These are phyloP conservation scores for Omphalotus olearius DNA, from an alignment of 1,284 basidiomycete species.

Conservation along the genomic window DNA sequence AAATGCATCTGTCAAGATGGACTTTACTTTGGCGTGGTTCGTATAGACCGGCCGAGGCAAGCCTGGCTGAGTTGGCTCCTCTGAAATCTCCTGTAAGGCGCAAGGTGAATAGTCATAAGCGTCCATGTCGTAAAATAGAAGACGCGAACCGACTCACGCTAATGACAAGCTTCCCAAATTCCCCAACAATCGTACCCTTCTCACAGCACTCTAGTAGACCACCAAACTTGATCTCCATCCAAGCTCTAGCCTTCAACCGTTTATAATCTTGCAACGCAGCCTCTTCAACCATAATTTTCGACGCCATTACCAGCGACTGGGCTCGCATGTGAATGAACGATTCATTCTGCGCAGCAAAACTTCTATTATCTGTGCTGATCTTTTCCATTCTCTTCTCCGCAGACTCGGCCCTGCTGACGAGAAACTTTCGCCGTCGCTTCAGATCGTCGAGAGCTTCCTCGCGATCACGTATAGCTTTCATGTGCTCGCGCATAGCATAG, in stretches of 20 bases:
- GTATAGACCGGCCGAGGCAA: slow-evolving; percentile 71
- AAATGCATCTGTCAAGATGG: background rate
- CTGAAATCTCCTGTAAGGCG: slow-evolving; percentile 65
- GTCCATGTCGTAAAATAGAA: background rate
- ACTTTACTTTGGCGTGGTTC: background rate
- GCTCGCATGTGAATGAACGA: slow-evolving; percentile 68
- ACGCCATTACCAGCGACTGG: slow-evolving; percentile 77
- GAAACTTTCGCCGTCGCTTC: slow-evolving; percentile 63
- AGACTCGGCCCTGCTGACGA: slow-evolving; percentile 72
- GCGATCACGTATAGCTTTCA: slow-evolving; percentile 77
- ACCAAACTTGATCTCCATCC: slow-evolving; percentile 86
- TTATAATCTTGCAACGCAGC: slow-evolving; percentile 84
- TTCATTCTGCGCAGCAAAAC: slow-evolving; percentile 75
- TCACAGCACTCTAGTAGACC: slow-evolving; percentile 84
- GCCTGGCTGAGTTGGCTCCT: slow-evolving; percentile 79
- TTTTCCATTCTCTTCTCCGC: slow-evolving; percentile 88
- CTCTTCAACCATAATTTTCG: slow-evolving; percentile 83
- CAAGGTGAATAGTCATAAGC: background rate
- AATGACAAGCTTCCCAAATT: slow-evolving; percentile 76
- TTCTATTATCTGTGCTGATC: slow-evolving; percentile 91
- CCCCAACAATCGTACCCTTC: slow-evolving; percentile 80
- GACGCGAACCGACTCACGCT: slow-evolving; percentile 38
- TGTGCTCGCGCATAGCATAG: slow-evolving; percentile 65
- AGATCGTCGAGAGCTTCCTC: slow-evolving; percentile 85
- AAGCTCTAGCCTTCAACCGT: slow-evolving; percentile 62